Base-by-base conservation (phyloP, 2,329 filamentous ascomycete genomes). In the Corynespora cassiicola region DNA sequence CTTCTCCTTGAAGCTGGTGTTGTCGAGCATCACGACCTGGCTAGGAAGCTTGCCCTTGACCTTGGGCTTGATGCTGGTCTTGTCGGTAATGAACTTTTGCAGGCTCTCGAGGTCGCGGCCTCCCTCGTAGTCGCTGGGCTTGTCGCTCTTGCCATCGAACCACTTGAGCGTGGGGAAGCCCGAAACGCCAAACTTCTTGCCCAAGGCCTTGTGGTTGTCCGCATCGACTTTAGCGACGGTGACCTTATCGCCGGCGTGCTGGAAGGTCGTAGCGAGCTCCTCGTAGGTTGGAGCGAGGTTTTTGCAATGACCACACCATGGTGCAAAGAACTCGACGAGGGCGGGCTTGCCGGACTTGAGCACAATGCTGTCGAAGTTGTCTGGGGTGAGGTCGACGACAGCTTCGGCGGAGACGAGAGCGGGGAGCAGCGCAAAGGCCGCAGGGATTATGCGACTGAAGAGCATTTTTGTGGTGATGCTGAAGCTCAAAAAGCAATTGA, bases 281-380 rank as follows among this genome's bases (percentile, higher is more conserved):
- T 99, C 94, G 72, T 95, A 99, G 43, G 95, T 77, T 32, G 94
- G 95, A 11, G 94, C 94, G 21, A 99, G 87, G 64, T 77, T 95
- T 82, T 97, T 97, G 89, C 94, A 99, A 80, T 99, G 94, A 20
- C 94, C 95, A 66, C 94, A 99, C 94, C 94, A 99, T 16, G 92
- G 91, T 21, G 94, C 94, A 66, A 95, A 97, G 81, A 99, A 99
- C 71, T 97, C 91, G 58, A 97, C 90, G 17, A 99, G 85, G 0
- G 94, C 91, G 27, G 94, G 92, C 77, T 95, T 97, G 71, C 90
- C 90, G 29, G 88, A 92, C 69, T 95, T 84, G 45, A 96, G 79
- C 50, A 96, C 90, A 38, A 96, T 79, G 31, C 86, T 75, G 76
- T 97, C 92, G 70, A 99, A 99, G 78, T 96, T 99, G 60, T 77